Evolutionary conservation across 2,329 filamentous ascomycete genomes (phyloP), one percentile per base, ranked within the genome.

Genomic region (Cladophialophora carrionii): DNA sequence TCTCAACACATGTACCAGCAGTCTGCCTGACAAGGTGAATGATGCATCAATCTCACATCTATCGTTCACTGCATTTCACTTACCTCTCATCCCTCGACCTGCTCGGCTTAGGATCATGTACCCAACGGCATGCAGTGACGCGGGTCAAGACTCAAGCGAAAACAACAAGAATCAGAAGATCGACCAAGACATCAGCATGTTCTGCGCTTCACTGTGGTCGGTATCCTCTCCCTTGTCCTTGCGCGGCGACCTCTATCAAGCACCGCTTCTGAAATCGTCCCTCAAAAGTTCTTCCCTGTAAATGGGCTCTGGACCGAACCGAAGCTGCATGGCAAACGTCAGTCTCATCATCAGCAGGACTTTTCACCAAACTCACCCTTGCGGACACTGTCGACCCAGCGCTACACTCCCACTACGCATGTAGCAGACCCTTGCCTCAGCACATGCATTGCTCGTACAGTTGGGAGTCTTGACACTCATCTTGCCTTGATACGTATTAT

Each of bases 341-440:
- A 54, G 58, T 29, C 3, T 1, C n/a, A 31, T 32, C 4, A 20
- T 22, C 37, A 56, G n/a, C 53, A 46, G 41, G 20, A 51, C 31
- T 41, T 31, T n/a, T 22, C 43, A 14, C 29, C 46, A n/a, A 37
- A 71, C 72, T 67, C 63, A 84, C 64, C 84, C 84, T 68, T 83
- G 82, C 2, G 80, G 79, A 74, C 85, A 87, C 60, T 78, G 73
- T 60, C 74, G 77, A 0, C 84, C 84, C 57, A 87, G 70, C 0
- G 81, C 79, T 24, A 78, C 80, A 70, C 82, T 86, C 2, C 83
- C 85, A 74, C 80, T 83, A 43, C 85, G 75, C 77, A 87, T 87
- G 70, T 87, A 87, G 68, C 85, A 87, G 17, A 86, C 76, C 76
- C 85, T 86, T 1, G 84, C 84, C 54, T 75, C 71, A 2, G 80